These are phyloP conservation scores for Zasmidium citrigriseum DNA, from an alignment of 2,329 filamentous ascomycete genomes.

Conservation along the genomic window DNA sequence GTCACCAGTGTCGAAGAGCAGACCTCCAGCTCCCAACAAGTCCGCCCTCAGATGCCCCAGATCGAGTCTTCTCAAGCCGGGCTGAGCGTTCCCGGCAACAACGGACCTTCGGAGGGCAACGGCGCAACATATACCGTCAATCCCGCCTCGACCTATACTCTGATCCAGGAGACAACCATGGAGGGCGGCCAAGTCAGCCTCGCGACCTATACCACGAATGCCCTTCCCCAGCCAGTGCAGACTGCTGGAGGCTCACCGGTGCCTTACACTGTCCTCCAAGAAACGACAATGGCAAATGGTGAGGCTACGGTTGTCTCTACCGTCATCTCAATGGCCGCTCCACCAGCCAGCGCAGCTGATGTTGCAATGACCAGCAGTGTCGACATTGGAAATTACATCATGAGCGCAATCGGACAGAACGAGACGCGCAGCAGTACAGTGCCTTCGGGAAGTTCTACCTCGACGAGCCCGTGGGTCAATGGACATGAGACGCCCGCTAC, in stretches of 20 bases:
- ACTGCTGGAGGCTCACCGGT: neutral
- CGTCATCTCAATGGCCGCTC: neutral
- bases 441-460: neutral
- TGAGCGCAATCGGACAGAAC: neutral
- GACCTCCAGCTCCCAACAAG: neutral
- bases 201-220: neutral
- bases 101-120: neutral
- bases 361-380: neutral
- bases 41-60: neutral
- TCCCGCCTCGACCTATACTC: neutral
- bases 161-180: neutral
- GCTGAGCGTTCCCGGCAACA: neutral
- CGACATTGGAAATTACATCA: neutral
- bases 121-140: neutral
- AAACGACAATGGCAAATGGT: conserved; percentile 2
- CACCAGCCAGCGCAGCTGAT: neutral
- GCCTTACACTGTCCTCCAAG: conserved; percentile 1
- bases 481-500: neutral
- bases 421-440: neutral
- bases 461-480: neutral
- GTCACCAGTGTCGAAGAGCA: neutral
- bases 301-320: neutral
- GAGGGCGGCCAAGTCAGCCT: neutral
- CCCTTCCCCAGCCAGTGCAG: neutral
- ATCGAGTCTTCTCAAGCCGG: neutral